A percentile compares a stretch with the other conserved stretches of the same genome.
Conservation (phyloP, 2,329 filamentous ascomycete genomes). For the Colletotrichum neosansevieriae region DNA sequence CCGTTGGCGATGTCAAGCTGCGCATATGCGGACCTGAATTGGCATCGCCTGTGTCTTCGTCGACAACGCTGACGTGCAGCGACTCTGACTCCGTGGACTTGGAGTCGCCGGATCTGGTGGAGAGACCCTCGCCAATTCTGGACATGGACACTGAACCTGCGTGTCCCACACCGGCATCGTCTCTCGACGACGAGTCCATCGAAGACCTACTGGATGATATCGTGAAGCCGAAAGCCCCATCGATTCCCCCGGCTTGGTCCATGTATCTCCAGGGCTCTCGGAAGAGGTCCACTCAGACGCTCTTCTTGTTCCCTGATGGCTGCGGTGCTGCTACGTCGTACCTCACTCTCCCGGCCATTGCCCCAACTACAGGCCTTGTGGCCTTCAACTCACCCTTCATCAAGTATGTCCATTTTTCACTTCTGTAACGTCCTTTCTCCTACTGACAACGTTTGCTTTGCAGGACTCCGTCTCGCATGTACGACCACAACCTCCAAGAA, state of each 20-base stretch:
- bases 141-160: not conserved
- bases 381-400: not conserved
- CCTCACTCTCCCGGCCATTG: not conserved
- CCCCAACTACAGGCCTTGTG: not conserved
- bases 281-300: not conserved
- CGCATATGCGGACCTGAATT: not conserved
- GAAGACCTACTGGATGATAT: not conserved
- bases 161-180: not conserved
- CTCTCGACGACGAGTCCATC: not conserved
- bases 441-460: slow-evolving; percentile 40
- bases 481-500: not conserved
- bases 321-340: not conserved
- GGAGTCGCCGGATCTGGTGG: not conserved
- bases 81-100: slow-evolving; percentile 3
- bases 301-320: not conserved
- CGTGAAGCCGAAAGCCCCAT: not conserved
- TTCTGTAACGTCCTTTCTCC: not conserved
- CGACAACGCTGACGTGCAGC: not conserved
- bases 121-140: not conserved
- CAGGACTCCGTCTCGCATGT: slow-evolving; percentile 53
- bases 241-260: not conserved
- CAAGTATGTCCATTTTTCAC: not conserved
- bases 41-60: not conserved
- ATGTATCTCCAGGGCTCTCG: slow-evolving; percentile 6
- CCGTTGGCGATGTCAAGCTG: slow-evolving; percentile 65